Percentiles rank a stretch among this genome's conserved stretches.
These are phyloP conservation scores for Ustulina deusta DNA, from an alignment of 2,329 filamentous ascomycete species.

Conservation along the genomic window DNA sequence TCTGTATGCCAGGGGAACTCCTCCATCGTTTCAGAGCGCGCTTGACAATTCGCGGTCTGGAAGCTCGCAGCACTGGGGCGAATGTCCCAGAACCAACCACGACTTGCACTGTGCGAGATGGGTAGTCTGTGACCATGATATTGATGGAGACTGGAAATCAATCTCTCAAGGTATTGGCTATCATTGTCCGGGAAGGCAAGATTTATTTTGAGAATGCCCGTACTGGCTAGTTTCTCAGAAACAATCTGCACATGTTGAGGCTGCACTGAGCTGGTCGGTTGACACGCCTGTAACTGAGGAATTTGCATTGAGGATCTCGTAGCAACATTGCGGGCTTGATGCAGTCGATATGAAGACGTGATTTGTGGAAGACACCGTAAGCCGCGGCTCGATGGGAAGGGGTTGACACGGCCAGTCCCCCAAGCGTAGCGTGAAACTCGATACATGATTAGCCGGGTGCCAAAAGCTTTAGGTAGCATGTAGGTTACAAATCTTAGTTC, in stretches of 20 bases:
- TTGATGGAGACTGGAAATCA: slow-evolving; percentile 52
- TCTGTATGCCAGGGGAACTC: slow-evolving; percentile 60
- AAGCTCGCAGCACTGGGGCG: slow-evolving; percentile 49
- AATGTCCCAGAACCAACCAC: slow-evolving; percentile 61
- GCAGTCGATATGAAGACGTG: not conserved
- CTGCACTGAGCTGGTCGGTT: not conserved
- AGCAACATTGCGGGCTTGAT: not conserved
- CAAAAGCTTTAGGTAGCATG: not conserved
- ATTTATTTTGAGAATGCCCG: slow-evolving; percentile 8
- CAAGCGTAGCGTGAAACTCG: not conserved
- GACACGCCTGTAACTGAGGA: slow-evolving; percentile 1
- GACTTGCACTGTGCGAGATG: slow-evolving; percentile 55
- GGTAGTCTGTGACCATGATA: slow-evolving; percentile 54
- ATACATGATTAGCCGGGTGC: not conserved
- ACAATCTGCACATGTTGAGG: slow-evolving; percentile 5
- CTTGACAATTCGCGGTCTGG: slow-evolving; percentile 51
- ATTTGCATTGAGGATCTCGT: not conserved
- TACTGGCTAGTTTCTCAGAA: not conserved
- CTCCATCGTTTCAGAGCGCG: slow-evolving; percentile 57
- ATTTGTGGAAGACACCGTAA: not conserved
- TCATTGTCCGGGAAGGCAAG: not conserved
- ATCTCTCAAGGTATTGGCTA: slow-evolving; percentile 52
- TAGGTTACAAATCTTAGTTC: not conserved
- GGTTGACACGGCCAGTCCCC: not conserved
- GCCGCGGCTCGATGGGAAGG: not conserved